A percentile compares a stretch with the other conserved stretches of the same genome.
These are phyloP conservation scores for Lactifluus volemus DNA, from an alignment of 768 basidiomycete species.

Conservation along the genomic window DNA sequence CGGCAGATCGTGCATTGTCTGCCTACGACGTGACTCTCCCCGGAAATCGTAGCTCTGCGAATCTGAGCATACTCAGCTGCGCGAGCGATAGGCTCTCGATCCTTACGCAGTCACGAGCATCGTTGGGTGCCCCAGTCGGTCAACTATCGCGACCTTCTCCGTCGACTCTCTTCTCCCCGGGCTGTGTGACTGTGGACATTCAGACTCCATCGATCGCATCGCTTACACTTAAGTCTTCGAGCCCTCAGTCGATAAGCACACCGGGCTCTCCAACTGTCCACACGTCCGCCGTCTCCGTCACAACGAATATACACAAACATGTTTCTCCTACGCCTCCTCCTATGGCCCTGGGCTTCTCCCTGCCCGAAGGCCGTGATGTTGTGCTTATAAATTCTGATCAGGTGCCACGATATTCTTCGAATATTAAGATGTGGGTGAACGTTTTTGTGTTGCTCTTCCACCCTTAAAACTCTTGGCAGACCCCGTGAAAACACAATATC, in stretches of 20 bases:
- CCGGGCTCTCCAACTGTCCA: neutral
- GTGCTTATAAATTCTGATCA: conserved; percentile 5
- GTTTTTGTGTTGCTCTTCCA: too few relatives aligned
- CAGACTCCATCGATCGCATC: conserved; percentile 2
- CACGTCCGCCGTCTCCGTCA: too few relatives aligned
- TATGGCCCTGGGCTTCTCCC: neutral
- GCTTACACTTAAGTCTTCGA: neutral
- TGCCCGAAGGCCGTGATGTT: conserved; percentile 4
- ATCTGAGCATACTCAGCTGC: conserved; percentile 7
- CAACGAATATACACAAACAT: too few relatives aligned
- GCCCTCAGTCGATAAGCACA: neutral
- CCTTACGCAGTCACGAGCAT: neutral
- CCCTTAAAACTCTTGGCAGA: neutral
- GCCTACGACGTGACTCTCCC: neutral
- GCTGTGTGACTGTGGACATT: neutral
- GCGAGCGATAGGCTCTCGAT: conserved; percentile 6
- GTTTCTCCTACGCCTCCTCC: neutral
- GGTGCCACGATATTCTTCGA: conserved; percentile 5
- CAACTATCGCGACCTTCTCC: neutral
- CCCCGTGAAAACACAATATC: neutral
- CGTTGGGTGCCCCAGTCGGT: neutral
- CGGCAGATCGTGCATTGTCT: too few relatives aligned
- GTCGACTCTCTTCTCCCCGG: neutral
- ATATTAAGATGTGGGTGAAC: neutral
- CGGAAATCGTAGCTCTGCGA: neutral